Conservation (phyloP, 2,329 filamentous ascomycete species). For the Trichothecium roseum region DNA sequence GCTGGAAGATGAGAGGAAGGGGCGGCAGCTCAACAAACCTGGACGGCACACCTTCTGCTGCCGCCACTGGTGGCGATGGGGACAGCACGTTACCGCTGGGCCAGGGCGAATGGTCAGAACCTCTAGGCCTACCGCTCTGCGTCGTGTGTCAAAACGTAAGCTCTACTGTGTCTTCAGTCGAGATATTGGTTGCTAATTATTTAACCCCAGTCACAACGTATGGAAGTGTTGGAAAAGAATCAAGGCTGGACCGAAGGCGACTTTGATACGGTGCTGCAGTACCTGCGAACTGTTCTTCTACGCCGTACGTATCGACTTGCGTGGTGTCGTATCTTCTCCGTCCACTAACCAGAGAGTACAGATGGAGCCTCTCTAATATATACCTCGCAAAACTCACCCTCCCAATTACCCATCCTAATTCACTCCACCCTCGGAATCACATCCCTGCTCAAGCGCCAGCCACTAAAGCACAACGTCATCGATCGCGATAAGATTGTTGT, state of each 20-base stretch:
- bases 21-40: slow-evolving; percentile 51
- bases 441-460: slow-evolving; percentile 67
- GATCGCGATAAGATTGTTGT: slow-evolving; percentile 91
- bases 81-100: slow-evolving; percentile 68
- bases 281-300: slow-evolving; percentile 77
- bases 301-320: slow-evolving; percentile 54
- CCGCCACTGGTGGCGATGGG: slow-evolving; percentile 42
- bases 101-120: slow-evolving; percentile 88
- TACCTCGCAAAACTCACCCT: slow-evolving; percentile 65
- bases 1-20: slow-evolving; percentile 68
- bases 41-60: slow-evolving; percentile 49
- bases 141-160: slow-evolving; percentile 92
- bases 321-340: slow-evolving; percentile 3
- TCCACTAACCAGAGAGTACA: slow-evolving; percentile 27
- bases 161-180: slow-evolving; percentile 8
- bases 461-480: slow-evolving; percentile 81
- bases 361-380: slow-evolving; percentile 80
- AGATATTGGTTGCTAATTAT: too few species aligned
- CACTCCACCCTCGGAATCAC: slow-evolving; percentile 82
- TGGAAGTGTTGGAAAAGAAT: slow-evolving; percentile 81
- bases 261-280: slow-evolving; percentile 93
- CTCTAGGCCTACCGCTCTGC: slow-evolving; percentile 74
- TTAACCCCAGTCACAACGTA: slow-evolving; percentile 85
- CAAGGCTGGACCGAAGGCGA: slow-evolving; percentile 92
- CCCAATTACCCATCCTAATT: slow-evolving; percentile 67